Percentiles rank a stretch among this genome's conserved stretches.
Evolutionary conservation across 176 grass and related monocot genomes (phyloP).

Genomic region (Chloris gayana): DNA sequence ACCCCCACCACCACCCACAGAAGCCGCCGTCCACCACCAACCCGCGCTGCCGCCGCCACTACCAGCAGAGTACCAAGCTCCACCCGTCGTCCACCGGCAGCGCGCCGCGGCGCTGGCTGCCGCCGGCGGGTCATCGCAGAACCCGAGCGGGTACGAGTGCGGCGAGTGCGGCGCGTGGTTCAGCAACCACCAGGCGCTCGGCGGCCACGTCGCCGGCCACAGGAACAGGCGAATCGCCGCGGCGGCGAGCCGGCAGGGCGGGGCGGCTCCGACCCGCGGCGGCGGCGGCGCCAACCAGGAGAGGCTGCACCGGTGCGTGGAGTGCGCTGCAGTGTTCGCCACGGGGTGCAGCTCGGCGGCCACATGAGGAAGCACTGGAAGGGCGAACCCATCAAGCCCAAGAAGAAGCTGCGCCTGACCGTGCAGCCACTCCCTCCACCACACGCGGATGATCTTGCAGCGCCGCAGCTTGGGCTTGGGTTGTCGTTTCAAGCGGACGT

Average conservation of each 20-base stretch:
- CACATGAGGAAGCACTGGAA: constrained; percentile 50
- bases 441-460: not conserved
- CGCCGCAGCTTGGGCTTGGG: not conserved
- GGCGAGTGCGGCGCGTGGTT: not conserved
- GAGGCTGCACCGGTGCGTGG: constrained; percentile 22
- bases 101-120: not conserved
- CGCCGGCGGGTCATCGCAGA: not conserved
- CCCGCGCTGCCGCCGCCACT: not conserved
- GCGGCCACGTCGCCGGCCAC: constrained; percentile 47
- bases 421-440: not conserved
- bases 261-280: not conserved
- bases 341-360: constrained; percentile 45
- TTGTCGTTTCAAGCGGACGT: not conserved
- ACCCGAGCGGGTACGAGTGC: constrained; percentile 15
- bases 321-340: not conserved
- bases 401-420: not conserved
- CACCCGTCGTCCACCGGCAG: not conserved
- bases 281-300: not conserved
- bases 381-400: constrained; percentile 5
- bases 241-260: not conserved
- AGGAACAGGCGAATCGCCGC: constrained; percentile 14
- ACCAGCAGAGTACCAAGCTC: not conserved
- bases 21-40: not conserved
- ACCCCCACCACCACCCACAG: not conserved
- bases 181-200: constrained; percentile 38